These are phyloP conservation scores for Backusella morwellensis DNA, from an alignment of 192 early-diverging fungal genomes.

Conservation along the genomic window DNA sequence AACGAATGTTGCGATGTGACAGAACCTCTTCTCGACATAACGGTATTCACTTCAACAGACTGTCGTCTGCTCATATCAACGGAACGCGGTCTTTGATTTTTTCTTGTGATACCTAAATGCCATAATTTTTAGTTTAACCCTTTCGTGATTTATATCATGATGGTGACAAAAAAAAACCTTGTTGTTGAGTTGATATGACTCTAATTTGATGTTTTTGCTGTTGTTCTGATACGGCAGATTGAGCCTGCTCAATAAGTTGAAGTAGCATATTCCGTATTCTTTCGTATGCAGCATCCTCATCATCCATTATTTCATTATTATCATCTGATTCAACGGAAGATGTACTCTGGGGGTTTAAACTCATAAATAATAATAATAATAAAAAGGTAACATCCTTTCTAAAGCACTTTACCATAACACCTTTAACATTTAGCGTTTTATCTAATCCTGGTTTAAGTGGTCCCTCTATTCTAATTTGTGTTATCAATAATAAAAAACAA, in stretches of 20 bases:
- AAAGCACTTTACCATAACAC: constrained; percentile 5
- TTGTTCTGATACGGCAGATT: constrained; percentile 16
- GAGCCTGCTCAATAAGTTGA: constrained; percentile 25
- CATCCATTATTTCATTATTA: not conserved
- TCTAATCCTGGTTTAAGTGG: constrained; percentile 7
- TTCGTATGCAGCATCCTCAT: constrained; percentile 22
- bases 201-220: not conserved
- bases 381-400: not conserved
- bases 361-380: not conserved
- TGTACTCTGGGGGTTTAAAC: not conserved
- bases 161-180: not conserved
- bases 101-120: not conserved
- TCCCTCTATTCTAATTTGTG: constrained; percentile 2
- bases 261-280: constrained; percentile 16
- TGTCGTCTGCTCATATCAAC: not conserved
- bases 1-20: not conserved
- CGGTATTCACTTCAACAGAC: not conserved
- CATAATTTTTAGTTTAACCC: not conserved
- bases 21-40: not conserved
- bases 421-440: constrained; percentile 3
- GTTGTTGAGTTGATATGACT: not conserved
- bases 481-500: not conserved
- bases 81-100: not conserved
- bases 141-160: not conserved
- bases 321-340: constrained; percentile 9